Evolutionary conservation across 352 stramenopile species (phyloP), one percentile per base, ranked within the genome.

Genomic region (Phytophthora fragariaefolia): DNA sequence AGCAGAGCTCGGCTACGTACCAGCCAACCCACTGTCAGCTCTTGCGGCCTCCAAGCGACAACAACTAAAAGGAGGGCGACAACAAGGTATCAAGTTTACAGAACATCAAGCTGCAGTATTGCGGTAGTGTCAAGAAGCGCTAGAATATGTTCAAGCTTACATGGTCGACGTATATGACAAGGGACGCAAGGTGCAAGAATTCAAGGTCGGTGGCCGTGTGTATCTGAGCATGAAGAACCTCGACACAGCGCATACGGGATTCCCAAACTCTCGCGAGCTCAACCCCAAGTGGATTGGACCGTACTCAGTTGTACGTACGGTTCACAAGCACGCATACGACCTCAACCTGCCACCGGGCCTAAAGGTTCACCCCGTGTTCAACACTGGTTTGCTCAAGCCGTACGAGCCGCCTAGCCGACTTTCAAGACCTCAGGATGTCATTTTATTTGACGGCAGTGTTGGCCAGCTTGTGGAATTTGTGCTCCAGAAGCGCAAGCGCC

Each of bases 191-290:
- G 65, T 69, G 15, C 52, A 66, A 47, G 17, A 28, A 1, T 74
- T 73, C 20, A 18, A 62, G 0, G 45, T 63, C 8, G 58, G 52
- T 6, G 47, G 52, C 1, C 42, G 10, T 27, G 51, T 73, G 27
- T 68, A 63, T 30, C 38, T 74, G 10, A 69, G 48, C 10, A 69
- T 59, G 0, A 53, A 63, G 26, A 34, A 74, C 45, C 20, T 73
- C 4, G 66, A 69, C 12, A 24, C 38, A 17, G 36, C 34, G 7
- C 58, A 69, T 30, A 63, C 58, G 0, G 64, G 58, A 0, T 58
- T 73, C 12, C 26, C 64, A 1, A 69, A 64, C 42, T 69, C 52
- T 3, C 18, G 24, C 20, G 64, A 73, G 45, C 36, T 64, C 13
- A 52, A 34, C 12, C 43, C 43, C 4, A 73, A 68, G 40, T 66